Base-by-base conservation (phyloP, 306 rosid genomes). In the Mucuna pruriens region DNA sequence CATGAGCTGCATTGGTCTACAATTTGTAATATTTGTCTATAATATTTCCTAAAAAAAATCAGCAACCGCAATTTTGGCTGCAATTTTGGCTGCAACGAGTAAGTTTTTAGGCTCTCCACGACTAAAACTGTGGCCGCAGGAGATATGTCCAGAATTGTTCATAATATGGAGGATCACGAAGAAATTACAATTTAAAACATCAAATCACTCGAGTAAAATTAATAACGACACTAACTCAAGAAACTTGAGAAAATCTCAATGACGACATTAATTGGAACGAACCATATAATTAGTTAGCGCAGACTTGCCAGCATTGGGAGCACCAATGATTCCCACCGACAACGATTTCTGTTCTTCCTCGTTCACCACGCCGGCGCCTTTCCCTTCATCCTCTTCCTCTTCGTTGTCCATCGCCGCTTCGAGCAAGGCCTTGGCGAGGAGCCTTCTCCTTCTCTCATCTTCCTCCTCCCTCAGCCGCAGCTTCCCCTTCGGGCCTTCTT, bases 281-380 rank as follows among this genome's bases (percentile, higher is more conserved):
- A 95, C 99, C 99, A 95, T 85, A 48, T 20, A 90, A 83, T 95
- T 95, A 7, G 97, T 93, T n/a, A 95, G 89, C 0, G 97, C 92
- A 46, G 97, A 95, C 79, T 95, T 95, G 48, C 99, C 99, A 19
- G 97, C 99, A 82, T 95, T 95, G 13, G 99, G 99, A 0, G 97
- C 99, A 19, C 99, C 97, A 3, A 95, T 89, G 36, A 95, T 91
- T 75, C 99, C 99, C 2, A 95, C 99, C 0, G 95, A 82, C 81
- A 95, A 46, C 2, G 97, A 93, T 58, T 88, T 93, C 86, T 93
- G 99, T 51, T 95, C 97, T 84, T 91, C 99, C 78, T 93, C 97
- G 52, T 84, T 88, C 61, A 91, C 97, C 16, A 79, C 74, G 36
- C 1, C 49, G 1, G 36, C 73, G 34, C 26, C 86, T 0, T 61